Base-by-base conservation (phyloP, 2,329 filamentous ascomycete genomes). In the Colletotrichum lini region DNA sequence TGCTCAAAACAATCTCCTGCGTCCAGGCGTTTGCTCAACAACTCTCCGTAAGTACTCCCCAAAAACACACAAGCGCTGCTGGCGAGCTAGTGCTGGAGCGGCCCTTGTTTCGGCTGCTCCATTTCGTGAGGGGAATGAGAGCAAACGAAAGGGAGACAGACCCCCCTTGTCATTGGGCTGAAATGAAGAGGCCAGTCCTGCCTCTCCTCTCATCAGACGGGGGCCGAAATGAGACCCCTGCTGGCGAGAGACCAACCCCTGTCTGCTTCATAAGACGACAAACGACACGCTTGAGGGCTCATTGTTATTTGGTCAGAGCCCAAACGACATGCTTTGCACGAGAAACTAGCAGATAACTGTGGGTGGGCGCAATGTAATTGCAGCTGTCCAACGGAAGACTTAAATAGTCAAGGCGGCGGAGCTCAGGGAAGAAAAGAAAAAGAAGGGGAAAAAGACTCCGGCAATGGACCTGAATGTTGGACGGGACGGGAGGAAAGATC, bases 221-320 rank as follows among this genome's bases (percentile, higher is more conserved):
- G 35, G 45, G 35, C 38, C n/a, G 44, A 18, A 50, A 52, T 50
- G 21, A 62, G 8, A 23, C n/a, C 59, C 59, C 45, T 62, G 30
- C 45, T 18, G 10, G 23, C n/a, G 2, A 52, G n/a, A 42, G 35
- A 42, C 59, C 35, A 35, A 42, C 59, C 59, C 59, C 35, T 62
- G 59, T 52, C 35, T 18, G 35, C 35, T 15, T 49, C 59, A 30
- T 42, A 23, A 35, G 10, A n/a, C 35, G 13, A 49, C 18, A 62
- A 50, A 50, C n/a, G n/a, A 52, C 35, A 62, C n/a, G 13, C n/a
- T 15, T 40, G 8, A 38, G 15, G 16, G 30, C 45, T 61, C 44
- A 16, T 38, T 8, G 45, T 61, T 23, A 38, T 23, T 42, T 42
- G n/a, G 3, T 6, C 13, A 42, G 53, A 56, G 18, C 16, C n/a